Evolutionary conservation across 306 rosid genomes (phyloP).

Genomic region (Malus domestica): ASM211411v1 NC_041793.1:35799501-35800000

Average conservation of each 20-base stretch:
- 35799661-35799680: too few species aligned
- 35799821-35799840: conserved; percentile 17
- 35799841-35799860: conserved; percentile 80
- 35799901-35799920: conserved; percentile 62
- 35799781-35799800: conserved; percentile 2
- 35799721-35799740: neutral
- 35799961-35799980: conserved; percentile 67
- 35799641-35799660: too few species aligned
- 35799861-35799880: conserved; percentile 68
- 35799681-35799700: too few species aligned
- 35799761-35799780: neutral
- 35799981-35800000: conserved; percentile 22
- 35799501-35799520: too few species aligned
- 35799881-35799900: conserved; percentile 62
- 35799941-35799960: conserved; percentile 38
- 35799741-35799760: neutral
- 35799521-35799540: too few species aligned
- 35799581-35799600: neutral
- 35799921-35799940: conserved; percentile 41
- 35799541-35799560: neutral
- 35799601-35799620: neutral
- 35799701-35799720: neutral
- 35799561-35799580: neutral
- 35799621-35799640: too few species aligned
- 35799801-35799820: conserved; percentile 9